Percentiles rank a stretch among this genome's conserved stretches.
These are phyloP conservation scores for Kickxella alabastrina DNA, from an alignment of 192 early-diverging fungal species.

Conservation along the genomic window DNA sequence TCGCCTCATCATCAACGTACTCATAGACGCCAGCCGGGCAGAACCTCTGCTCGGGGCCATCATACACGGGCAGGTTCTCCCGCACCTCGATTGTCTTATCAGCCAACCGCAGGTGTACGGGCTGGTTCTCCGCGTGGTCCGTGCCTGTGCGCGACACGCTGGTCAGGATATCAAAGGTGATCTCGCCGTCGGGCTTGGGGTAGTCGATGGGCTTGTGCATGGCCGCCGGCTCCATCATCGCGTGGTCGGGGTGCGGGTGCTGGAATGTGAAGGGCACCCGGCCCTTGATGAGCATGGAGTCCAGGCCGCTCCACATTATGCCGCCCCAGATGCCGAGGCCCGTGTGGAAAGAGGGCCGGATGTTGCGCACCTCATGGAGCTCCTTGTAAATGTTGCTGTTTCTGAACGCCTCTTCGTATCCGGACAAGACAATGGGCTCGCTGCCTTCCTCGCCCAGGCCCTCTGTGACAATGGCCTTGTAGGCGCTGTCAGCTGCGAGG, in stretches of 20 bases:
- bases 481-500: conserved; percentile 89
- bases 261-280: conserved; percentile 91
- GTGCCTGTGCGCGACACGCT: conserved; percentile 91
- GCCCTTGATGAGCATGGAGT: conserved; percentile 86
- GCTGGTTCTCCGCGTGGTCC: conserved; percentile 92
- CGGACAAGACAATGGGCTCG: conserved; percentile 63
- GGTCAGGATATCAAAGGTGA: conserved; percentile 94
- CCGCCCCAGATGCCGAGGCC: conserved; percentile 85
- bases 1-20: conserved; percentile 90
- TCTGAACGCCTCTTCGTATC: conserved; percentile 79
- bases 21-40: conserved; percentile 99
- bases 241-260: conserved; percentile 79
- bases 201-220: conserved; percentile 84
- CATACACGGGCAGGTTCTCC: conserved; percentile 80
- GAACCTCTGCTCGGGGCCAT: conserved; percentile 92
- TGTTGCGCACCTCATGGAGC: conserved; percentile 85
- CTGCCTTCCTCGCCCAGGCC: conserved; percentile 46
- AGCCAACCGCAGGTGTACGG: conserved; percentile 81
- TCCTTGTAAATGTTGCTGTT: conserved; percentile 90
- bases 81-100: conserved; percentile 75
- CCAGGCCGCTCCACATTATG: conserved; percentile 82
- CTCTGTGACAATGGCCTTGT: conserved; percentile 56
- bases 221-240: conserved; percentile 68
- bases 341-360: conserved; percentile 89
- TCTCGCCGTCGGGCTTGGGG: conserved; percentile 93